Base-by-base conservation (phyloP, 768 basidiomycete genomes). In the Agrocybe praecox region DNA sequence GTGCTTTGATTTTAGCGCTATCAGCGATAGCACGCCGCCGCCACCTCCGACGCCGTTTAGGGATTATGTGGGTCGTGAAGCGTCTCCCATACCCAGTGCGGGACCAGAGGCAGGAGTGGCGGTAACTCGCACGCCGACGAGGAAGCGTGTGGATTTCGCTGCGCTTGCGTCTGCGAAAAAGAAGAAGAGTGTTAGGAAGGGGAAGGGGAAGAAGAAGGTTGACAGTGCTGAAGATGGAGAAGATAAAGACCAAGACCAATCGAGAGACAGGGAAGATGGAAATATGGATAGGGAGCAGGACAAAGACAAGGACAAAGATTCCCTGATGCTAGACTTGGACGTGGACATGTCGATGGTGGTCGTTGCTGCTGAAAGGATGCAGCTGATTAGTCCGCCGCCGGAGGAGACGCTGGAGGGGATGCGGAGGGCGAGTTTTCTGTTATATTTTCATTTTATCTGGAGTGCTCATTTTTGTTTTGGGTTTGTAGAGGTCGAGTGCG, bases 331-430 rank as follows among this genome's bases (percentile, higher is more conserved):
- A 14, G 36, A n/a, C n/a, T 14, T 40, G 36, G 36, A 40, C n/a
- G 14, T 40, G 12, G 36, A 40, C n/a, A n/a, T 40, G 36, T 40
- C 36, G 5, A 40, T 40, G 36, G 36, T 40, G 12, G n/a, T 40
- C 4, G 26, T 66, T 7, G 69, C 65, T 42, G 63, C 65, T 45
- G 62, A 67, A 22, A 56, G 73, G 64, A 62, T 69, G 56, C 70
- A 73, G 58, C 65, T 74, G 42, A 84, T 88, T 57, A 86, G 85
- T 61, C 86, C 85, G 1, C 86, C 86, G 2, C 86, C 86, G 1
- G 86, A 88, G 60, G 86, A 88, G 59, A 72, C 71, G 1, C 66
- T 85, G 9, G 36, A n/a, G 5, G 12, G 14, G 5, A 14, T 40
- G 36, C 70, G 74, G 34, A 67, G 71, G 52, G 62, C 18, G 62